phyloP scores from a whole-genome alignment of 805 yeast genomes.

The Lipomyces chichibuensis region DNA sequence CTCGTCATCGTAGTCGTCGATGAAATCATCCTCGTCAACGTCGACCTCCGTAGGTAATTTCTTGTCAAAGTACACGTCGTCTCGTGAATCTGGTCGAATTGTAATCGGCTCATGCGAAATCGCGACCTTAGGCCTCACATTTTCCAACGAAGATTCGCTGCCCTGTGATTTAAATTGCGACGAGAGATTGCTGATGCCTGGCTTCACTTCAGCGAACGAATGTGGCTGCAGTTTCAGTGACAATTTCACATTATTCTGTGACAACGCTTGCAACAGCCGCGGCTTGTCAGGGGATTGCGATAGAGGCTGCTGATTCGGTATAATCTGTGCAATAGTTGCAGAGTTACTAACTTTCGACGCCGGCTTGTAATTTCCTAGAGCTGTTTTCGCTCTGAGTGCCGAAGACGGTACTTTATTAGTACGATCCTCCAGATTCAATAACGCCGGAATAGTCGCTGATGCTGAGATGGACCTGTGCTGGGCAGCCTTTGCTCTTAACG shows the following conservation, averaged over 20 bases:
- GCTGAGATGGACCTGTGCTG: constrained; percentile 8
- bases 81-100: constrained; percentile 15
- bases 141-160: not conserved
- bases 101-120: not conserved
- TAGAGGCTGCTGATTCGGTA: not conserved
- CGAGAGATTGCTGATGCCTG: constrained; percentile 12
- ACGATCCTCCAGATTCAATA: not conserved
- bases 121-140: not conserved
- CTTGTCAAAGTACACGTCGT: constrained; percentile 16
- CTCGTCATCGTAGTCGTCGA: constrained; percentile 35
- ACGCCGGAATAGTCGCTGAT: not conserved
- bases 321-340: not conserved
- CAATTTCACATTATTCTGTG: not conserved
- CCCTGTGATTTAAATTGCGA: not conserved
- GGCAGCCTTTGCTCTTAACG: constrained; percentile 10
- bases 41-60: not conserved
- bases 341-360: not conserved
- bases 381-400: constrained; percentile 7
- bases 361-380: constrained; percentile 3
- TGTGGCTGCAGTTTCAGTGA: not conserved
- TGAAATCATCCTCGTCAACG: constrained; percentile 23
- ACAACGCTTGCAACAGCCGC: not conserved
- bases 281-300: not conserved
- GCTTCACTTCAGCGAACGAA: not conserved
- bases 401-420: not conserved